A percentile compares a stretch with the other conserved stretches of the same genome.
Conservation (phyloP, 306 rosid genomes). For the Boehmeria nivea region DNA sequence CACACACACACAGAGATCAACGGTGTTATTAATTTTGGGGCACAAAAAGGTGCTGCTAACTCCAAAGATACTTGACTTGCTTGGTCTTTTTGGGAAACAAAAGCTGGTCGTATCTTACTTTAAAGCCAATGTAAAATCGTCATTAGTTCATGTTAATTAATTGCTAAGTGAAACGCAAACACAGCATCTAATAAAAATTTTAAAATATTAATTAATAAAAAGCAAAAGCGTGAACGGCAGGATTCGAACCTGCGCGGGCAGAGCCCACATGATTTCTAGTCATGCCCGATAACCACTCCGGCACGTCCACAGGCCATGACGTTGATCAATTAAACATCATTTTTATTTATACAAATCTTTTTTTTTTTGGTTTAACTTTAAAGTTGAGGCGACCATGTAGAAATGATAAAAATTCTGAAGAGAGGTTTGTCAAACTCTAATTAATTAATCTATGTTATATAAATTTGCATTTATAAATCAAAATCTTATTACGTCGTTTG, state of each 20-base stretch:
- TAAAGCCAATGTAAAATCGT: neutral
- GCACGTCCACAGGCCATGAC: neutral
- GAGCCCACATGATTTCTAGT: slow-evolving; percentile 15
- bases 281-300: slow-evolving; percentile 17
- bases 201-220: neutral
- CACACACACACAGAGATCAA: too few species aligned
- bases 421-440: too few species aligned
- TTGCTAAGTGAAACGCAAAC: neutral
- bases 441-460: too few species aligned
- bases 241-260: slow-evolving; percentile 17
- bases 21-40: neutral
- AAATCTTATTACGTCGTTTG: too few species aligned
- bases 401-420: too few species aligned
- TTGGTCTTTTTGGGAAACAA: slow-evolving; percentile 6
- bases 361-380: too few species aligned
- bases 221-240: slow-evolving; percentile 2
- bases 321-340: too few species aligned
- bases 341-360: too few species aligned
- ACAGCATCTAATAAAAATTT: neutral
- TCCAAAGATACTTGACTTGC: slow-evolving; percentile 1
- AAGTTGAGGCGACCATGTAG: too few species aligned
- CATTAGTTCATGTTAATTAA: neutral
- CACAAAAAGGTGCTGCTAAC: neutral
- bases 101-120: neutral
- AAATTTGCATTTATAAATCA: too few species aligned